Evolutionary conservation across 2,329 filamentous ascomycete genomes (phyloP).

Genomic region (Diaporthe caulivora): DNA sequence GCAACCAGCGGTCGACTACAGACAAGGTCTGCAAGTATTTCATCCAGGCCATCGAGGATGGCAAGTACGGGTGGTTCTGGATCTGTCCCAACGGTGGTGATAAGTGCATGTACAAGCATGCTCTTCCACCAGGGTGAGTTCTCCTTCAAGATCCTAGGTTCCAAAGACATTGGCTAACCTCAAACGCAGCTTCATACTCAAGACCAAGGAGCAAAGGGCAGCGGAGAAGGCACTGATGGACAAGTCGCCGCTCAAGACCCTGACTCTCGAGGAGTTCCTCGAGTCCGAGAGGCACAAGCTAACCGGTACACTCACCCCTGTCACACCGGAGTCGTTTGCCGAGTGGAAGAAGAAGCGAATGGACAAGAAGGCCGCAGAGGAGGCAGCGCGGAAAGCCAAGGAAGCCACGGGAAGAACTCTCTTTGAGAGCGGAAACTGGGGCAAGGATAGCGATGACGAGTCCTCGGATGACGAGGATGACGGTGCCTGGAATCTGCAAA

Average conservation of each 20-base stretch:
- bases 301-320: slow-evolving; percentile 89
- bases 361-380: slow-evolving; percentile 95
- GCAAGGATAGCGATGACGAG: slow-evolving; percentile 73
- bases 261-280: slow-evolving; percentile 97
- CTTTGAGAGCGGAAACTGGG: slow-evolving; percentile 98
- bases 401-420: slow-evolving; percentile 94
- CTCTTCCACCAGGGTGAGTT: slow-evolving; percentile 90
- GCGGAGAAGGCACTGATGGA: slow-evolving; percentile 96
- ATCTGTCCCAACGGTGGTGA: slow-evolving; percentile 95
- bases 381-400: slow-evolving; percentile 89
- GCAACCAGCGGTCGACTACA: slow-evolving; percentile 93
- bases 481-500: slow-evolving; percentile 82
- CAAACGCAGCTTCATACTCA: slow-evolving; percentile 84
- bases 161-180: slow-evolving; percentile 23
- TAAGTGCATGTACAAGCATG: slow-evolving; percentile 99
- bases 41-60: slow-evolving; percentile 96
- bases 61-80: slow-evolving; percentile 99
- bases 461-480: slow-evolving; percentile 74
- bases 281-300: slow-evolving; percentile 97
- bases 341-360: slow-evolving; percentile 97
- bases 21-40: slow-evolving; percentile 99
- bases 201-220: slow-evolving; percentile 96
- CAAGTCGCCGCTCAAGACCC: slow-evolving; percentile 92
- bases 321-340: slow-evolving; percentile 91
- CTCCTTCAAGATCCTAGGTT: not conserved